Conservation (phyloP, 768 basidiomycete genomes). For the Suillus subaureus region DNA sequence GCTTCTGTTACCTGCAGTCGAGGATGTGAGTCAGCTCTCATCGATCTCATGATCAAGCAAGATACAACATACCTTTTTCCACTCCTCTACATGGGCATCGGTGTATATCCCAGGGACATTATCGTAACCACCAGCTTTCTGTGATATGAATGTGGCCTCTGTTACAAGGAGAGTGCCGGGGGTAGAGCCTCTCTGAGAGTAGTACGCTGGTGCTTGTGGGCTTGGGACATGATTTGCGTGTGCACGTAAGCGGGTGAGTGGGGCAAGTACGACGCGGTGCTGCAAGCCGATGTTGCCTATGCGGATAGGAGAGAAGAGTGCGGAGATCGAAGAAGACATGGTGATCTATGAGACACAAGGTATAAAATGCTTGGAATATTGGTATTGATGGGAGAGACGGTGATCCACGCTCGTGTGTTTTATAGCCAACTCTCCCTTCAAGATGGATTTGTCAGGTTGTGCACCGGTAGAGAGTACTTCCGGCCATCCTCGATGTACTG, state of each 20-base stretch:
- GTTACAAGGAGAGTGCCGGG: constrained; percentile 59
- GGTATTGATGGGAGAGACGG: background rate
- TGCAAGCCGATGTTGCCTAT: constrained; percentile 44
- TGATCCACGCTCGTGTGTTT: background rate
- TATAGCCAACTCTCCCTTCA: background rate
- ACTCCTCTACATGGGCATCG: constrained; percentile 52
- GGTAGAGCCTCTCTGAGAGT: constrained; percentile 45
- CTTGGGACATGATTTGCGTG: constrained; percentile 38
- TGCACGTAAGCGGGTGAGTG: constrained; percentile 50
- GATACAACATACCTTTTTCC: constrained; percentile 44
- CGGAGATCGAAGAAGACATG: background rate
- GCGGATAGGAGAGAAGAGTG: constrained; percentile 49
- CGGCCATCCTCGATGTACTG: too few species aligned
- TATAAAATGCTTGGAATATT: background rate
- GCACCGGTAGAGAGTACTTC: too few species aligned
- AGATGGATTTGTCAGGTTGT: background rate
- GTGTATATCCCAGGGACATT: constrained; percentile 67
- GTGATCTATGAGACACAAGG: background rate
- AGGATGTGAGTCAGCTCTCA: background rate
- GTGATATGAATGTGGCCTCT: constrained; percentile 57
- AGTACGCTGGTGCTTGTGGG: constrained; percentile 44
- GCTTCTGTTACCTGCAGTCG: constrained; percentile 52
- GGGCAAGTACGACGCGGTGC: constrained; percentile 58
- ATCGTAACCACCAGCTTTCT: constrained; percentile 46
- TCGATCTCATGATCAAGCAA: too few species aligned